Evolutionary conservation across 371 early-diverging fungal genomes (phyloP).

Genomic region (Actinomortierella wolfii): DNA sequence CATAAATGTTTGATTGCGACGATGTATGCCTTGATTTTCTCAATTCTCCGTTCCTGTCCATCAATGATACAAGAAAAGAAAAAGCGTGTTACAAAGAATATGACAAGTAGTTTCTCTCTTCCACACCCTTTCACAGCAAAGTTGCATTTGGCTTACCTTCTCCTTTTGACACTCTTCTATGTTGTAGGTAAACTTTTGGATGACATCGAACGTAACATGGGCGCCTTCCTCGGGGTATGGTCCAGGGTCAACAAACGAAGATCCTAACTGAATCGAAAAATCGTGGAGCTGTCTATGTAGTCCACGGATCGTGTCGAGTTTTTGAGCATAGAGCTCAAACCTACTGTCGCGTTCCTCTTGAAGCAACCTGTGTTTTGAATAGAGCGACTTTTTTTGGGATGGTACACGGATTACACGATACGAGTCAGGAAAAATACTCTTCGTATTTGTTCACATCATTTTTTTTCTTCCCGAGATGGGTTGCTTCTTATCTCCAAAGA

Average conservation of each 20-base stretch:
- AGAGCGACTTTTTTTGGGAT: constrained; percentile 1
- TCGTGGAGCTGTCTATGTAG: constrained; percentile 16
- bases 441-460: too few species aligned
- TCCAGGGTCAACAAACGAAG: constrained; percentile 31
- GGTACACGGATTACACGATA: neutral
- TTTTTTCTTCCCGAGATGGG: neutral
- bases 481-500: too few species aligned
- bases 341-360: constrained; percentile 25
- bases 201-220: constrained; percentile 25
- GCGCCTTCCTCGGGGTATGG: constrained; percentile 37
- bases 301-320: constrained; percentile 22
- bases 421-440: too few species aligned
- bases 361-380: constrained; percentile 24
- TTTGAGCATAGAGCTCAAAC: constrained; percentile 38
- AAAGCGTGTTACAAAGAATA: too few species aligned
- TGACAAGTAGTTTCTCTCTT: too few species aligned
- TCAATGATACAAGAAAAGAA: too few species aligned
- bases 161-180: constrained; percentile 36
- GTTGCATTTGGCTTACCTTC: constrained; percentile 13
- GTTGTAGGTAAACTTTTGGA: constrained; percentile 32
- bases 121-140: too few species aligned
- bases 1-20: constrained; percentile 27
- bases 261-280: constrained; percentile 22
- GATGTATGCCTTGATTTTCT: neutral
- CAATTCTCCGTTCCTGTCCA: too few species aligned